Conservation (phyloP, 1,284 basidiomycete genomes). For the Stereum hirsutum region DNA sequence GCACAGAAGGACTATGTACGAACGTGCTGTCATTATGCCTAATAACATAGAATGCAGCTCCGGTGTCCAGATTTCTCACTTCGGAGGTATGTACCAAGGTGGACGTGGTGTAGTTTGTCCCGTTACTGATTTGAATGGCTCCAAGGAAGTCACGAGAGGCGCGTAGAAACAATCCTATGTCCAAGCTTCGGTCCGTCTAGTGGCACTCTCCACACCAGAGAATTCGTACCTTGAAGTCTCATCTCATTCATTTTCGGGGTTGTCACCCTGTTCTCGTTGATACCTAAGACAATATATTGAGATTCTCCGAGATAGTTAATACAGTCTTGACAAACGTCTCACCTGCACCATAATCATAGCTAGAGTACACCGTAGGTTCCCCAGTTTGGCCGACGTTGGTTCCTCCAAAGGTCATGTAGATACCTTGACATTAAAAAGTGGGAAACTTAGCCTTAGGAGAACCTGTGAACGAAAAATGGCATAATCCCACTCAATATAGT, state of each 20-base stretch:
- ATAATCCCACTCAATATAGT: neutral
- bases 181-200: neutral
- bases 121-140: conserved; percentile 30
- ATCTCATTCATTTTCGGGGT: conserved; percentile 46
- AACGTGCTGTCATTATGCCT: conserved; percentile 38
- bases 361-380: conserved; percentile 36
- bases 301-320: neutral
- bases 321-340: too few species aligned
- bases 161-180: conserved; percentile 35
- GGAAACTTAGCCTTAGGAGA: neutral
- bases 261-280: conserved; percentile 41
- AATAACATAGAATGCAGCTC: conserved; percentile 40
- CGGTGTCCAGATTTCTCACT: conserved; percentile 34
- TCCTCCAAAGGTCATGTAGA: conserved; percentile 33
- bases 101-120: conserved; percentile 36
- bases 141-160: conserved; percentile 35
- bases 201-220: neutral
- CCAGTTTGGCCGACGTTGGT: conserved; percentile 42
- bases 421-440: neutral
- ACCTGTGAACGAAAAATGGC: neutral
- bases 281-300: conserved; percentile 20
- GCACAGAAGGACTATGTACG: conserved; percentile 6
- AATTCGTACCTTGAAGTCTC: conserved; percentile 42
- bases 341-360: conserved; percentile 44
- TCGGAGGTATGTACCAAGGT: conserved; percentile 36